A percentile compares a stretch with the other conserved stretches of the same genome.
Evolutionary conservation across 441 rosid genomes (phyloP).

Genomic region (Gossypium schwendimanii): DNA sequence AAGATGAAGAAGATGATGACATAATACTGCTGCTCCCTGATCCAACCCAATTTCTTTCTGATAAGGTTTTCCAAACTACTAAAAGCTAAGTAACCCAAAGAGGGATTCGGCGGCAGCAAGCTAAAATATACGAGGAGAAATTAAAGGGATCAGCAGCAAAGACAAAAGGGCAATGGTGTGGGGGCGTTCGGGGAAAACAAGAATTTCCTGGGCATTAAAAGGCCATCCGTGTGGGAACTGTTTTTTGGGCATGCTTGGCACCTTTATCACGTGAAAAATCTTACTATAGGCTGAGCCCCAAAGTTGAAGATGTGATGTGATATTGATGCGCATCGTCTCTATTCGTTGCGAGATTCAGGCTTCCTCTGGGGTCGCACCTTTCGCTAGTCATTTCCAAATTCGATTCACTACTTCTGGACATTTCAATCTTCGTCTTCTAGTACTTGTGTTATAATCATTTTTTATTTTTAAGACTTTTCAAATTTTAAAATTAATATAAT

Average conservation of each 20-base stretch:
- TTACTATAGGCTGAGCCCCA: neutral
- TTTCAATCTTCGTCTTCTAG: neutral
- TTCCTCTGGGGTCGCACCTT: neutral
- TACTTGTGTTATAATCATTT: no score
- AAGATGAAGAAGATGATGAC: constrained; percentile 5
- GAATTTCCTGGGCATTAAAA: neutral
- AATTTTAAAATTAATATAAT: no score
- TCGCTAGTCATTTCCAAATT: neutral
- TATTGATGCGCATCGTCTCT: neutral
- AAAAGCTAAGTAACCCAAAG: neutral
- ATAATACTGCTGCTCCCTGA: neutral
- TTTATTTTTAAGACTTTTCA: no score
- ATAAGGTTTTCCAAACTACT: no score
- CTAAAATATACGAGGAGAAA: neutral
- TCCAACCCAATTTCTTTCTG: neutral
- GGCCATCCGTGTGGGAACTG: neutral
- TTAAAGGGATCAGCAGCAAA: neutral
- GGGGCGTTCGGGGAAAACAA: neutral
- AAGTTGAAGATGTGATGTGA: neutral
- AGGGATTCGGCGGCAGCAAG: neutral
- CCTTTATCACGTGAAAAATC: neutral
- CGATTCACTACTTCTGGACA: neutral
- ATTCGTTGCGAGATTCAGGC: neutral
- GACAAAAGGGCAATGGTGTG: neutral
- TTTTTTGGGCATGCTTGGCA: neutral